Base-by-base conservation (phyloP, 768 basidiomycete genomes). In the Gloeophyllum trabeum region DNA sequence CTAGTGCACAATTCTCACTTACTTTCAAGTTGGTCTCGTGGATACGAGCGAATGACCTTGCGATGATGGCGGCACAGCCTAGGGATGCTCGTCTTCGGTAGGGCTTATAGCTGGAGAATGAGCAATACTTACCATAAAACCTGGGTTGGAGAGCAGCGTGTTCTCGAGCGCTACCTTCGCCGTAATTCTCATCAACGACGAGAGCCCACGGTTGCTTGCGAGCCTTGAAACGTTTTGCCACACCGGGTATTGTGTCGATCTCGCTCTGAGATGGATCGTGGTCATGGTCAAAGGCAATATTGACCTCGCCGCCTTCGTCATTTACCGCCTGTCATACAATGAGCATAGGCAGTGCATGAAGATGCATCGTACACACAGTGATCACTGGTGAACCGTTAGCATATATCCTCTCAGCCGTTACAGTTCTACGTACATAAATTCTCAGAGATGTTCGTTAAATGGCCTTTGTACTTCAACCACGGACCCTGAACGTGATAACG, bases 391-490 rank as follows among this genome's bases (percentile, higher is more conserved):
- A 16, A 30, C 30, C 41, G 37, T 38, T 73, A 86, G 54, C 55
- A 91, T 89, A 62, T 6, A 93, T 76, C 60, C 97, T 98, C 62
- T 97, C 90, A 3, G 93, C n/a, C n/a, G n/a, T n/a, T n/a, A n/a
- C 16, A 16, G 32, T 34, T 41, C 37, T 38, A 73, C 86, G 54
- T 55, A 91, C 90, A 62, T 6, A 93, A 76, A 60, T 98, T 98
- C 62, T 97, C 90, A 3, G 93, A 91, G 46, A 97, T 96, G 58
- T 97, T 97, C 24, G 84, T 83, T 30, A 98, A 66, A 64, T 98
- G 93, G 0, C 89, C 96, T 60, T 98, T 98, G 69, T 94, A 99
- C 67, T 97, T 97, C 49, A 99, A 65, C 96, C 96, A 99, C 24
- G 92, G 89, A 2, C 96, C 96, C 85, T 88, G 53, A 19, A 46